A percentile compares a stretch with the other conserved stretches of the same genome.
Evolutionary conservation across 371 early-diverging fungal genomes (phyloP).

Genomic region (Catenaria anguillulae): DNA sequence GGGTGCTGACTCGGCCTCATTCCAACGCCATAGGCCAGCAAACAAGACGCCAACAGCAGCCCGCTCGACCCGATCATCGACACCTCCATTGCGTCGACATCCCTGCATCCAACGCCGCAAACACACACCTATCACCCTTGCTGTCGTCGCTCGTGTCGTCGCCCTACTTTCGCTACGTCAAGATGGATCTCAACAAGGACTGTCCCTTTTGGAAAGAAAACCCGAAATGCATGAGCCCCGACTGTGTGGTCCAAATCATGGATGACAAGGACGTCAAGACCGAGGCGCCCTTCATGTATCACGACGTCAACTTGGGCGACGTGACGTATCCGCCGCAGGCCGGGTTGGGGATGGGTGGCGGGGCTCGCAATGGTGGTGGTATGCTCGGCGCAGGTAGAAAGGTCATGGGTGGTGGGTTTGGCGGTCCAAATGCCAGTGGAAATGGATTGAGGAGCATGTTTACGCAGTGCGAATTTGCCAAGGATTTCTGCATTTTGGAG

Average conservation of each 20-base stretch:
- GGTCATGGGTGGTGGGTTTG: neutral
- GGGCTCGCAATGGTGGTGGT: neutral
- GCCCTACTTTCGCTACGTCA: conserved; percentile 75
- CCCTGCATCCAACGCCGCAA: conserved; percentile 6
- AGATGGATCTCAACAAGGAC: conserved; percentile 75
- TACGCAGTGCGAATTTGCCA: conserved; percentile 42
- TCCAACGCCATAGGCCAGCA: too few species aligned
- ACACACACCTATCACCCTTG: conserved; percentile 14
- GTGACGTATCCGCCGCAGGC: conserved; percentile 25
- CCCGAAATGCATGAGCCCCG: conserved; percentile 62
- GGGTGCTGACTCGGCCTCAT: too few species aligned
- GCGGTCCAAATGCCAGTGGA: too few species aligned
- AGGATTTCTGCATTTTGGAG: conserved; percentile 81
- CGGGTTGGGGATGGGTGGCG: neutral
- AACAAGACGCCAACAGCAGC: too few species aligned
- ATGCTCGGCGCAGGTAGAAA: neutral
- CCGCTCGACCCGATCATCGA: too few species aligned
- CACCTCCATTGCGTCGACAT: too few species aligned
- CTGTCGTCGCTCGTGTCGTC: conserved; percentile 59
- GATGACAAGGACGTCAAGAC: conserved; percentile 29
- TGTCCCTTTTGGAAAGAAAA: conserved; percentile 86
- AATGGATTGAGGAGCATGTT: conserved; percentile 16
- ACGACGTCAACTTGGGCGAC: conserved; percentile 1
- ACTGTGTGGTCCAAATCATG: conserved; percentile 70
- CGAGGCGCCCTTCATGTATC: neutral